Evolutionary conservation across 257 asterid species (phyloP).

Genomic region (Parsonsia alboflavescens): DNA sequence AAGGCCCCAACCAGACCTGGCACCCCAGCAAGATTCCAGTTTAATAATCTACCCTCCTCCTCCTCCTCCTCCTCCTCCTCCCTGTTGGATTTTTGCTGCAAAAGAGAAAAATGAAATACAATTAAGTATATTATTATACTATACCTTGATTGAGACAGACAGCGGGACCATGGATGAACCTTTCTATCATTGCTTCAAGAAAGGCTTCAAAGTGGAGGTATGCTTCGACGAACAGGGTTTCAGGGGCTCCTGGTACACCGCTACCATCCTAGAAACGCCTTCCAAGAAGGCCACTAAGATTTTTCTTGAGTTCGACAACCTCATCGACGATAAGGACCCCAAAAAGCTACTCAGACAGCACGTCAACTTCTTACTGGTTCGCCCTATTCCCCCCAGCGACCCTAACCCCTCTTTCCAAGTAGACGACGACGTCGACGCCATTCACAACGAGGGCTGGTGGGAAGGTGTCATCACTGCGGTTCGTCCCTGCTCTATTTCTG

Average conservation of each 20-base stretch:
- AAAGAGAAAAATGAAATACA: too few species aligned
- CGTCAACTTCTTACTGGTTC: slow-evolving; percentile 35
- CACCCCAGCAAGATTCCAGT: too few species aligned
- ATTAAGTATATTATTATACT: too few species aligned
- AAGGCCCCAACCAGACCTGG: too few species aligned
- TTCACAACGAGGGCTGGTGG: slow-evolving; percentile 70
- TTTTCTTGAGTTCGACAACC: slow-evolving; percentile 39
- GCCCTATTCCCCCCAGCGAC: slow-evolving; percentile 53
- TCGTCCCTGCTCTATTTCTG: neutral
- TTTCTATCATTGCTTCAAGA: slow-evolving; percentile 23
- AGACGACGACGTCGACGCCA: slow-evolving; percentile 56
- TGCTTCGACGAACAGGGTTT: slow-evolving; percentile 45
- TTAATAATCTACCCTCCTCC: too few species aligned
- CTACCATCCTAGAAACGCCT: slow-evolving; percentile 35
- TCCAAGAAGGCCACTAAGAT: slow-evolving; percentile 18
- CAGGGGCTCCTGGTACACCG: slow-evolving; percentile 59
- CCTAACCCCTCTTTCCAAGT: slow-evolving; percentile 31
- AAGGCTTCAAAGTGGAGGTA: slow-evolving; percentile 46
- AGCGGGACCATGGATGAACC: neutral
- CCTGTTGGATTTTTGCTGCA: too few species aligned
- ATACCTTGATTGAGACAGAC: neutral
- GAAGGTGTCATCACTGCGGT: slow-evolving; percentile 42
- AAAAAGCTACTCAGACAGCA: slow-evolving; percentile 31
- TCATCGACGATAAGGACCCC: slow-evolving; percentile 9
- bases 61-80: too few species aligned